A percentile compares a stretch with the other conserved stretches of the same genome.
Evolutionary conservation across 2,329 filamentous ascomycete genomes (phyloP).

Genomic region (Cordyceps fumosorosea): DNA sequence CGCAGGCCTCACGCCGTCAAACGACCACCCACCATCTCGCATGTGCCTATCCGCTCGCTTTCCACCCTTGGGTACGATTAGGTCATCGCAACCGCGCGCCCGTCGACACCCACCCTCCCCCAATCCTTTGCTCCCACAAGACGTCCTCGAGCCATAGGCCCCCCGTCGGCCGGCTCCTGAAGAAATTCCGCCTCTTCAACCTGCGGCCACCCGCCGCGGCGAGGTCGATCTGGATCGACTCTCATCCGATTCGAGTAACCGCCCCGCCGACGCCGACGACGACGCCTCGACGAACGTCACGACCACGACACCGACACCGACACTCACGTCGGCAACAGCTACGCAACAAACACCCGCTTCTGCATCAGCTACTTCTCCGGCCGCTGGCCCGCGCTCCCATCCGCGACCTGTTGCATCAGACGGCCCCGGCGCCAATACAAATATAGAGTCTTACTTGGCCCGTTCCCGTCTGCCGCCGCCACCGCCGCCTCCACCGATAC

Average conservation of each 20-base stretch:
- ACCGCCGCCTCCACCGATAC: conserved; percentile 16
- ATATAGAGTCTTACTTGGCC: conserved; percentile 34
- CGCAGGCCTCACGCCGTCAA: neutral
- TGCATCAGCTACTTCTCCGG: conserved; percentile 39
- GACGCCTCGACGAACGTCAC: conserved; percentile 20
- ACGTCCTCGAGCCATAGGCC: conserved; percentile 8
- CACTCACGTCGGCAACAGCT: neutral
- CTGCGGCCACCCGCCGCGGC: conserved; percentile 35
- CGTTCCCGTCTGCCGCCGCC: conserved; percentile 18
- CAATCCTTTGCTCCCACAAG: neutral
- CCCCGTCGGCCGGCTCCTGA: conserved; percentile 10
- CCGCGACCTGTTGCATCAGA: conserved; percentile 5
- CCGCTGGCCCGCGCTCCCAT: conserved; percentile 21
- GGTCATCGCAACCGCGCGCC: neutral
- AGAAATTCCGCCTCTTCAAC: conserved; percentile 15
- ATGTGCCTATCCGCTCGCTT: neutral
- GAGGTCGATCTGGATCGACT: conserved; percentile 36
- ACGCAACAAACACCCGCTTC: conserved; percentile 37
- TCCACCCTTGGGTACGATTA: conserved; percentile 1
- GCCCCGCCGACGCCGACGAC: conserved; percentile 48
- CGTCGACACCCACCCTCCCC: neutral
- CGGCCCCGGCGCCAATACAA: conserved; percentile 33
- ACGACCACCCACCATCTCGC: neutral
- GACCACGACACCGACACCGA: neutral
- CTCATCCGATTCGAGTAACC: conserved; percentile 26